Evolutionary conservation across 192 early-diverging fungal species (phyloP), one percentile per base, ranked within the genome.

Genomic region (Coemansia sp.): DNA sequence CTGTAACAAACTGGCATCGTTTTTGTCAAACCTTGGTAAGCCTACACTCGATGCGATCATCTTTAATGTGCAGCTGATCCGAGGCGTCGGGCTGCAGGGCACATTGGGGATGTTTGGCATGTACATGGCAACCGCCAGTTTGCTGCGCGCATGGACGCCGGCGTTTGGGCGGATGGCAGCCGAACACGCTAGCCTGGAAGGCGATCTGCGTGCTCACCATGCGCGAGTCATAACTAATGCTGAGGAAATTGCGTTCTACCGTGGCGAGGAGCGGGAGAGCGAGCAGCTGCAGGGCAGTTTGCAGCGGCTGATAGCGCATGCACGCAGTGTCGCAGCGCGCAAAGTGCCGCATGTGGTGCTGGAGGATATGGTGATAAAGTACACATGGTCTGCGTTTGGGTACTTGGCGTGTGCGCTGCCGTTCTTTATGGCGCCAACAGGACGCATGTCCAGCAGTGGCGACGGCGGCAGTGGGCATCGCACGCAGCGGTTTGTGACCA

Each of bases 351-450:
- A 96, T 66, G 86, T 89, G 12, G 94, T 98, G 89, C 78, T 98
- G 58, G 96, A 98, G 73, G 96, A 98, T 68, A 95, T 96, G 81
- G 82, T 98, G 22, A 93, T 98, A 81, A 98, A 98, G 75, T 98
- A 98, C 81, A 87, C 83, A 7, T 98, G 96, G 96, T 90, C 90
- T 37, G 94, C 96, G 37, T 84, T 93, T 59, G 96, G 96, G 19
- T 84, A 94, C 48, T 71, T 90, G 43, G 85, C 91, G 57, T 89
- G 91, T 59, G 85, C 89, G 45, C 81, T 96, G 54, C 96, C 96
- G 2, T 93, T 96, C 45, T 96, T 98, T 69, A 85, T 89, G 61
- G 85, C 85, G 22, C 82, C 81, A 1, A 86, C 82, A 11, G 83
- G 81, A 22, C 78, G 69, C 4, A 74, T 61, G 39, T 57, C 80